Base-by-base conservation (phyloP, 148 eudicot species). In the Silene latifolia region DNA sequence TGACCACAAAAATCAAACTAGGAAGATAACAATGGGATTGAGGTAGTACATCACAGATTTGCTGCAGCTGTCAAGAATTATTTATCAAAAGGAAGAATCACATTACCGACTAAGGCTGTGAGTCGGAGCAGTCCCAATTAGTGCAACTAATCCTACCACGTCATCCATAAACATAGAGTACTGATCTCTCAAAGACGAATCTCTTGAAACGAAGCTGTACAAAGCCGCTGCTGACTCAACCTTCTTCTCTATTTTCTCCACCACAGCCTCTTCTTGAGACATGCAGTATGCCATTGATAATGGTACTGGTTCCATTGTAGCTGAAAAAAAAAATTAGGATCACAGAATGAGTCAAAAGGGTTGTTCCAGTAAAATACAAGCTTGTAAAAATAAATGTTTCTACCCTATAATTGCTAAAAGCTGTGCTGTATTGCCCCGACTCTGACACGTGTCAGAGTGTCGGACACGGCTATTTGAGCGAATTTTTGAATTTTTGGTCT, bases 111-210 rank as follows among this genome's bases (percentile, higher is more conserved):
- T 84, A 74, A 89, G 90, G 53, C 29, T 71, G 73, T 67, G 66
- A 71, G 71, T 72, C 24, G 81, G 72, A 77, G 79, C 85, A 27
- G 83, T 79, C 77, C 83, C 93, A 63, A 91, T 82, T 69, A 85
- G 83, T 44, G 92, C 92, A 75, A 91, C 92, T 7, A 88, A 69
- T 24, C 97, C 93, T 32, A 91, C 58, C 19, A 88, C 66, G 48
- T 84, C 74, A 10, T 63, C 69, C 17, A 39, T 74, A 29, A 79
- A 66, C 15, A 72, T 68, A 21, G 35, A 21, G 47, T 83, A 72
- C 18, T 48, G 69, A 48, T 69, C 25, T 39, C 72, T 68, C 4
- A 47, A 23, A 19, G 77, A 58, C 20, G 65, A 3, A 60, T 70
- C 76, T 62, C 69, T 81, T 8, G 73, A 66, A 29, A 82, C 69